Conservation (phyloP, 23 red algal species). For the Gracilaria vermiculophylla region DNA sequence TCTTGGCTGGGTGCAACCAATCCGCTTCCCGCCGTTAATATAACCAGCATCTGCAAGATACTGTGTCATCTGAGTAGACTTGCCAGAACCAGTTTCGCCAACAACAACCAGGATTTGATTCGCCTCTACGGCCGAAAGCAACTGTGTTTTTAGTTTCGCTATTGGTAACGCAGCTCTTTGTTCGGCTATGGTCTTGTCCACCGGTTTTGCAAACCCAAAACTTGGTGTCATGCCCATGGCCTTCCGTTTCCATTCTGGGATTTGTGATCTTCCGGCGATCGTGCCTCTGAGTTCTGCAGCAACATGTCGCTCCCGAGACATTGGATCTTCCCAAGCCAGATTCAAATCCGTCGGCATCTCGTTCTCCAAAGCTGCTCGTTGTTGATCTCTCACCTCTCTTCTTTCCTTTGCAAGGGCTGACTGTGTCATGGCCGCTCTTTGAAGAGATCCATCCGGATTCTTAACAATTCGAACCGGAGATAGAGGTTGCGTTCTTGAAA, state of each 20-base stretch:
- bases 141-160: conserved; percentile 64
- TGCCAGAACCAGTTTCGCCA: conserved; percentile 97
- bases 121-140: conserved; percentile 74
- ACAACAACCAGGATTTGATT: conserved; percentile 93
- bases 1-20: conserved; percentile 96
- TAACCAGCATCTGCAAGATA: conserved; percentile 91
- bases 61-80: conserved; percentile 99
- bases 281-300: conserved; percentile 70
- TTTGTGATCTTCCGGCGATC: conserved; percentile 46
- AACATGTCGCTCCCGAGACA: conserved; percentile 71
- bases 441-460: conserved; percentile 92
- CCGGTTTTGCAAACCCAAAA: conserved; percentile 78
- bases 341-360: conserved; percentile 77
- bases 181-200: conserved; percentile 76
- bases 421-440: conserved; percentile 89
- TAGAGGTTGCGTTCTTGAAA: conserved; percentile 73
- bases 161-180: conserved; percentile 91
- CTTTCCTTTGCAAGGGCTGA: conserved; percentile 86
- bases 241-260: conserved; percentile 88
- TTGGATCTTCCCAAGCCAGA: conserved; percentile 87
- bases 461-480: conserved; percentile 93
- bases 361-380: conserved; percentile 71
- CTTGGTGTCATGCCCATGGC: conserved; percentile 81
- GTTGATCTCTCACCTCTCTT: conserved; percentile 77
- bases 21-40: conserved; percentile 24